Percentiles rank a stretch among this genome's conserved stretches.
phyloP scores from a whole-genome alignment of 192 early-diverging fungal genomes.

The Coemansia sp. region DNA sequence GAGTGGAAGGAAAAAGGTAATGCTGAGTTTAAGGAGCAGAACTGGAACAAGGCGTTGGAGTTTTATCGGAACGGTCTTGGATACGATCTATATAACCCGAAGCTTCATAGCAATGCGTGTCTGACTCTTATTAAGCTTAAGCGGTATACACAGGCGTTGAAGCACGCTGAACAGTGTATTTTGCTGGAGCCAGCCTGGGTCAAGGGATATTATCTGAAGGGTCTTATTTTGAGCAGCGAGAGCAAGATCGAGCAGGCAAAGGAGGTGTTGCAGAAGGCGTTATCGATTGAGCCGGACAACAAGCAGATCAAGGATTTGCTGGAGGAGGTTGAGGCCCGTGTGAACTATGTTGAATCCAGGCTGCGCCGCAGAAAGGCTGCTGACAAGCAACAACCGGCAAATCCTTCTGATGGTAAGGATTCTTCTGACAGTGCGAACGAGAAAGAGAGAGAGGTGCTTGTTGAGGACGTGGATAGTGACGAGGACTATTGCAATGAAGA shows the following conservation, averaged over 20 bases:
- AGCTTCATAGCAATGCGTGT: conserved; percentile 53
- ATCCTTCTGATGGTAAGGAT: not conserved
- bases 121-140: conserved; percentile 53
- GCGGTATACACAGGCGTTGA: conserved; percentile 50
- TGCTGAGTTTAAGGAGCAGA: conserved; percentile 45
- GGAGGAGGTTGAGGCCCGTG: conserved; percentile 43
- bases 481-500: conserved; percentile 52
- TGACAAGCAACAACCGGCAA: conserved; percentile 2
- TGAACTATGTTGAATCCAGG: conserved; percentile 50
- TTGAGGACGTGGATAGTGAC: conserved; percentile 53
- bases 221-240: conserved; percentile 43
- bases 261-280: conserved; percentile 35
- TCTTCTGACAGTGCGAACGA: conserved; percentile 27
- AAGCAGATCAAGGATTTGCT: conserved; percentile 37
- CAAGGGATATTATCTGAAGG: conserved; percentile 57
- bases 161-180: conserved; percentile 57
- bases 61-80: conserved; percentile 47
- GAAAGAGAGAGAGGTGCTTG: conserved; percentile 12
- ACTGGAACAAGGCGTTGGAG: conserved; percentile 47
- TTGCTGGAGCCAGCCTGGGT: conserved; percentile 52
- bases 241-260: conserved; percentile 51
- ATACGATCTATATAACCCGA: conserved; percentile 52
- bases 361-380: conserved; percentile 39
- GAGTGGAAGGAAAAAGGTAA: conserved; percentile 57
- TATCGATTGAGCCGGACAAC: conserved; percentile 40